These are phyloP conservation scores for Juglanconis juglandina DNA, from an alignment of 2,329 filamentous ascomycete genomes.

Conservation along the genomic window DNA sequence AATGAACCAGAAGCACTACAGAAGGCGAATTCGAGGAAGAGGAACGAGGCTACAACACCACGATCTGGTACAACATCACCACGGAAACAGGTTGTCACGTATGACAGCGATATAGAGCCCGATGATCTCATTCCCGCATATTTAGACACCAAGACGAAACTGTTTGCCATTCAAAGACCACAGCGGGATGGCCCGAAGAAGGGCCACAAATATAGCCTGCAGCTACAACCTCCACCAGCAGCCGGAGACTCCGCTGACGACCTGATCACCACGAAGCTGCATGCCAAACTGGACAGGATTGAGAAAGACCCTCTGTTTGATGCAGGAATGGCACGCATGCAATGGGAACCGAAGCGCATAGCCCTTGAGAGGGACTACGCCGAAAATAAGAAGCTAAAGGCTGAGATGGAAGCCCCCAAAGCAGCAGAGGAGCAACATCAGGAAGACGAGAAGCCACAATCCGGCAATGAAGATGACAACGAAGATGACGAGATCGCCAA, in stretches of 20 bases:
- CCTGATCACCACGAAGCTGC: constrained; percentile 59
- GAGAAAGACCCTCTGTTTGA: constrained; percentile 78
- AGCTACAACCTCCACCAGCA: constrained; percentile 15
- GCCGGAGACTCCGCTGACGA: constrained; percentile 26
- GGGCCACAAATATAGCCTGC: constrained; percentile 28
- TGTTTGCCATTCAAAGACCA: constrained; percentile 60
- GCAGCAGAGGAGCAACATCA: constrained; percentile 21
- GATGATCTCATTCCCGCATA: constrained; percentile 74
- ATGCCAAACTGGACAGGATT: constrained; percentile 72
- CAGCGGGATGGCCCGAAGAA: constrained; percentile 41
- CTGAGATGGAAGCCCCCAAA: constrained; percentile 29
- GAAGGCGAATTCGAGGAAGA: constrained; percentile 34
- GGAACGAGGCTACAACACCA: constrained; percentile 27
- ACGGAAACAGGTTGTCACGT: constrained; percentile 48
- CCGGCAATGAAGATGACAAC: constrained; percentile 25
- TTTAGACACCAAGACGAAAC: constrained; percentile 66
- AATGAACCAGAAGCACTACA: constrained; percentile 30
- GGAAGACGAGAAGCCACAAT: constrained; percentile 19
- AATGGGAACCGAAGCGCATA: constrained; percentile 60
- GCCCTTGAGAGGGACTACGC: constrained; percentile 61
- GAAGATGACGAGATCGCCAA: constrained; percentile 47
- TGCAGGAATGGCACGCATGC: constrained; percentile 57
- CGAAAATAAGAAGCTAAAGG: constrained; percentile 40
- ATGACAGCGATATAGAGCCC: constrained; percentile 69
- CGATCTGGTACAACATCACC: constrained; percentile 28